Base-by-base conservation (phyloP, 768 basidiomycete species). In the Xanthoconium purpureum region DNA sequence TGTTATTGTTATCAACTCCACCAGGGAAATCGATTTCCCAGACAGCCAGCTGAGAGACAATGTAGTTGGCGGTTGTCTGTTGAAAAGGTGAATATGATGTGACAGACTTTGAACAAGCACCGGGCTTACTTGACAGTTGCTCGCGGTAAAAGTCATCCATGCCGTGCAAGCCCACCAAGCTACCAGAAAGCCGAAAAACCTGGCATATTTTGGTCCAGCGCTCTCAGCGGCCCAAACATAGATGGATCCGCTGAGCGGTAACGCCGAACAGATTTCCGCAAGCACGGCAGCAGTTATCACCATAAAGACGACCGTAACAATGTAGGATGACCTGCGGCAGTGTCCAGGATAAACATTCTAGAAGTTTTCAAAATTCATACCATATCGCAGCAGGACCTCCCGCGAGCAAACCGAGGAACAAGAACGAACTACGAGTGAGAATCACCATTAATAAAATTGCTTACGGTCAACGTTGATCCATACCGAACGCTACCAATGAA, bases 171-270 rank as follows among this genome's bases (percentile, higher is more conserved):
- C 79, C 93, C 93, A 96, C 89, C 90, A 96, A 32, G 93, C 93
- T 15, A 94, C 93, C 54, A 92, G 71, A 74, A 94, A 93, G 1
- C 91, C 93, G 60, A 92, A 83, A 72, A 95, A 88, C 36, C 94
- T 80, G 3, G 85, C 91, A 64, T 91, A 86, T 62, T 90, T 91
- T 6, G 86, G 86, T 3, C 94, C 94, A 6, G 91, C 94, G 65
- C 91, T 92, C 67, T 93, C 93, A 17, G 92, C 93, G 0, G 92
- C 90, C 94, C 94, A 96, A 47, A 94, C 85, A 71, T 95, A 96
- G 69, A 97, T 95, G 9, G 92, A 94, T 3, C 94, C 94, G 54
- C 89, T 91, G 48, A 94, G 71, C 6, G 90, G 89, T 30, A 94
- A 77, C 6, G 92, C 89, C 39, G 93, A 94, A 71, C 93, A 95